Conservation (phyloP, 1,139 yeast species). For the Hansenula sp. region DNA sequence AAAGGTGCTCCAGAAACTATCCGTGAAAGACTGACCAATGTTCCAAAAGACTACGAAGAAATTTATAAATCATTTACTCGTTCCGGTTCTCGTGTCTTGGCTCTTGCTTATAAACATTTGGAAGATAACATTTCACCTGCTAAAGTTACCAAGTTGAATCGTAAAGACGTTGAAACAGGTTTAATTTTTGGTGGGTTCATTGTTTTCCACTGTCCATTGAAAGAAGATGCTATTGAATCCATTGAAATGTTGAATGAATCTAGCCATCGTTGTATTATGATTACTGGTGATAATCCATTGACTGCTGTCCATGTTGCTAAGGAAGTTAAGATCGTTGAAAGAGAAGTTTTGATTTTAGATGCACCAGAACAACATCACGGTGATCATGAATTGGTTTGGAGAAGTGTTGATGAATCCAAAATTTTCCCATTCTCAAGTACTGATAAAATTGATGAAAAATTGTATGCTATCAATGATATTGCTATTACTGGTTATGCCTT, state of each 20-base stretch:
- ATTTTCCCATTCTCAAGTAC: slow-evolving; percentile 65
- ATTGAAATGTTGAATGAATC: slow-evolving; percentile 92
- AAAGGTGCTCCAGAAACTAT: slow-evolving; percentile 99
- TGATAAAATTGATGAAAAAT: slow-evolving; percentile 50
- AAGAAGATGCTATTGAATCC: slow-evolving; percentile 86
- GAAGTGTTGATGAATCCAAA: slow-evolving; percentile 75
- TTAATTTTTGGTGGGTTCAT: slow-evolving; percentile 87
- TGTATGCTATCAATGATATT: slow-evolving; percentile 72
- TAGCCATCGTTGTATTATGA: slow-evolving; percentile 93
- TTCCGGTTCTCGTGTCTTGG: slow-evolving; percentile 94
- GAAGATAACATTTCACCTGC: slow-evolving; percentile 47
- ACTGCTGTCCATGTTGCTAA: slow-evolving; percentile 98
- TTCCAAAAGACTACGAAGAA: slow-evolving; percentile 81
- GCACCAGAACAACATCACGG: slow-evolving; percentile 63
- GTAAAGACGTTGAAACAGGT: slow-evolving; percentile 74
- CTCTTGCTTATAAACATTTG: slow-evolving; percentile 80
- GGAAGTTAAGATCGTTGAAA: slow-evolving; percentile 83
- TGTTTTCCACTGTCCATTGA: slow-evolving; percentile 96
- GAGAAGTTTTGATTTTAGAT: slow-evolving; percentile 83
- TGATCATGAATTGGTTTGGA: slow-evolving; percentile 71
- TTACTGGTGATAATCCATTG: slow-evolving; percentile 97
- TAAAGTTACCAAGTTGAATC: slow-evolving; percentile 52
- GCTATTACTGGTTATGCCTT: slow-evolving; percentile 95
- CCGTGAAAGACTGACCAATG: slow-evolving; percentile 63
- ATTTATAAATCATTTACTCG: slow-evolving; percentile 89